Evolutionary conservation across 2,329 filamentous ascomycete genomes (phyloP).

Genomic region (Clarireedia monteithiana): DNA sequence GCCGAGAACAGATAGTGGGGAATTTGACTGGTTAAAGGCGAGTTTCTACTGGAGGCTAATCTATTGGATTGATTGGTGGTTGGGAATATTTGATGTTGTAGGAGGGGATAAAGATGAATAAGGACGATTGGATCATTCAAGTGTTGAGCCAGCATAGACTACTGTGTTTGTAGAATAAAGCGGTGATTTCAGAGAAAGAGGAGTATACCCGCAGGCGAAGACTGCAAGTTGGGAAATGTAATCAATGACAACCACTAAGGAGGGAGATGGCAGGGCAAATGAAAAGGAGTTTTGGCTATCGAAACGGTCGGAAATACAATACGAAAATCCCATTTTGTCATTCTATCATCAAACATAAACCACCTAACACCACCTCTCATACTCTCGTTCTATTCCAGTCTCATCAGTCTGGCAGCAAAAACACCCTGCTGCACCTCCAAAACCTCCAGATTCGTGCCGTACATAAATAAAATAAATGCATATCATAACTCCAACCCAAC

Average conservation of each 20-base stretch:
- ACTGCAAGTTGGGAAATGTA: constrained; percentile 1
- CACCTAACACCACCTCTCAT: not conserved
- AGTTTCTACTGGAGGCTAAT: constrained; percentile 62
- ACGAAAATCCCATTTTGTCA: constrained; percentile 3
- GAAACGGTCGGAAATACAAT: not conserved
- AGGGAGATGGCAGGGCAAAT: not conserved
- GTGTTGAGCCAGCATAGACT: no score
- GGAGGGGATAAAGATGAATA: constrained; percentile 27
- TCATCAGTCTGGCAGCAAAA: not conserved
- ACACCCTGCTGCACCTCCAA: not conserved
- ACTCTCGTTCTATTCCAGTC: not conserved
- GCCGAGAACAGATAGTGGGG: constrained; percentile 62
- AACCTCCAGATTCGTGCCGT: constrained; percentile 1
- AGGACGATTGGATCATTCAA: not conserved
- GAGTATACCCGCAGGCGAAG: not conserved
- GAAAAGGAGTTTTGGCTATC: constrained; percentile 4
- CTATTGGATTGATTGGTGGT: constrained; percentile 52
- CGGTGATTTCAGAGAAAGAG: not conserved
- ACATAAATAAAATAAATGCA: constrained; percentile 8
- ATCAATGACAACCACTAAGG: not conserved
- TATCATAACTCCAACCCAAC: constrained; percentile 3
- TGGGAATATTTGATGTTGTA: constrained; percentile 51
- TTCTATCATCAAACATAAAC: constrained; percentile 6
- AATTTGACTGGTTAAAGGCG: constrained; percentile 67
- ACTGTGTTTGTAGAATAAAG: no score